Evolutionary conservation across 169 alveolate genomes (phyloP), one percentile per base, ranked within the genome.

Genomic region (Cryptosporidium bovis): DNA sequence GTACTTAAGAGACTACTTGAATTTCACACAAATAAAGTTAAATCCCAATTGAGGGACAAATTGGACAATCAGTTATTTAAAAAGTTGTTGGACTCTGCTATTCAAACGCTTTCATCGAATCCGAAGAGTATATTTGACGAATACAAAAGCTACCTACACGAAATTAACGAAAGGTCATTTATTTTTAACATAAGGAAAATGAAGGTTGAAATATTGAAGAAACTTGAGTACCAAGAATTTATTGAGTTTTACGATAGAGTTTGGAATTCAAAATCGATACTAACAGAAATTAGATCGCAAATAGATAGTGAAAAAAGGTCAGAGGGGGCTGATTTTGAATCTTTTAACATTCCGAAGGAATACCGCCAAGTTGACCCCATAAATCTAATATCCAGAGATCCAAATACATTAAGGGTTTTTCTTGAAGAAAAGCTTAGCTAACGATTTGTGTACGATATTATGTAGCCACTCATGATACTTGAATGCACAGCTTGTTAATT

Each of bases 51-150:
- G 20, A 56, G 40, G 46, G 24, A 10, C 20, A 77, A 77, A 29
- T 44, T 77, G 12, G 48, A 36, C 36, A 12, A 36, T 16, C 50
- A 77, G 24, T 15, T 77, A 44, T 77, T 77, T 27, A 60, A 36
- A n/a, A 77, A 56, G 3, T 13, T 60, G 24, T n/a, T 44, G 36
- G 87, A 77, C 36, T 77, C 87, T 50, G 66, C 60, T n/a, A n/a
- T 77, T 77, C 87, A 77, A 40, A 60, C 56, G 1, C 64, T 60
- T 18, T 77, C 48, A 60, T 77, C 71, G 20, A 60, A 24, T 34
- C 87, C 87, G 8, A 77, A 77, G 36, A 77, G 87, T 60, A 77
- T 77, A 15, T 77, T 60, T 62, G 87, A 77, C 27, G 87, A 77
- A 53, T 44, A 60, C 69, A 77, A 40, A 36, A 62, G 60, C 34